These are phyloP conservation scores for Hypoxylon fragiforme DNA, from an alignment of 495 filamentous ascomycete genomes.

Conservation along the genomic window DNA sequence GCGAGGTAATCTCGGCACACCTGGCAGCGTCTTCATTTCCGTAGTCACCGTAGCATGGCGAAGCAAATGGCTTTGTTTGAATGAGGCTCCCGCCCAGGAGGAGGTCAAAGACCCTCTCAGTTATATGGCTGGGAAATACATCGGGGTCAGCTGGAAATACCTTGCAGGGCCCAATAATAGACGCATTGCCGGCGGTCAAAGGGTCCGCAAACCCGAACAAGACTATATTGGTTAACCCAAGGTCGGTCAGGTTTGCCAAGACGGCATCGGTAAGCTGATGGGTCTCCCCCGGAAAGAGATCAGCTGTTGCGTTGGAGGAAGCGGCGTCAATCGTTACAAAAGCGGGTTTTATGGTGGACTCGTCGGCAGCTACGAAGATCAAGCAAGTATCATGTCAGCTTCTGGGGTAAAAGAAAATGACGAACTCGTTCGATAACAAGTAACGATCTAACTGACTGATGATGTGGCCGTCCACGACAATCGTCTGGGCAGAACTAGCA, in stretches of 20 bases:
- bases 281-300: slow-evolving; percentile 47
- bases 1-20: slow-evolving; percentile 43
- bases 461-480: slow-evolving; percentile 32
- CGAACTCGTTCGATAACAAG: background rate
- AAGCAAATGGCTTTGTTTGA: slow-evolving; percentile 58
- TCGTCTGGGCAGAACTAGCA: slow-evolving; percentile 28
- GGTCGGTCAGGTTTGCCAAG: slow-evolving; percentile 40
- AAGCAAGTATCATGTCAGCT: slow-evolving; percentile 20
- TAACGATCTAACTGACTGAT: slow-evolving; percentile 32
- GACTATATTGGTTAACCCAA: slow-evolving; percentile 35
- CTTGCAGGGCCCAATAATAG: slow-evolving; percentile 42
- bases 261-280: slow-evolving; percentile 48
- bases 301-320: slow-evolving; percentile 35
- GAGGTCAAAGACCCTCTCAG: slow-evolving; percentile 51
- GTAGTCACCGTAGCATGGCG: slow-evolving; percentile 57
- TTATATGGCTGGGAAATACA: slow-evolving; percentile 51
- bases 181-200: slow-evolving; percentile 19
- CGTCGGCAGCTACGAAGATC: slow-evolving; percentile 31
- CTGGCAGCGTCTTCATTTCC: slow-evolving; percentile 48
- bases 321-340: slow-evolving; percentile 29
- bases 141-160: slow-evolving; percentile 45
- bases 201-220: slow-evolving; percentile 37
- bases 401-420: slow-evolving; percentile 1
- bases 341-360: slow-evolving; percentile 31
- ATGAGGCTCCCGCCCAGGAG: slow-evolving; percentile 57